Evolutionary conservation across 768 basidiomycete species (phyloP).

Genomic region (Suillus fuscotomentosus): DNA sequence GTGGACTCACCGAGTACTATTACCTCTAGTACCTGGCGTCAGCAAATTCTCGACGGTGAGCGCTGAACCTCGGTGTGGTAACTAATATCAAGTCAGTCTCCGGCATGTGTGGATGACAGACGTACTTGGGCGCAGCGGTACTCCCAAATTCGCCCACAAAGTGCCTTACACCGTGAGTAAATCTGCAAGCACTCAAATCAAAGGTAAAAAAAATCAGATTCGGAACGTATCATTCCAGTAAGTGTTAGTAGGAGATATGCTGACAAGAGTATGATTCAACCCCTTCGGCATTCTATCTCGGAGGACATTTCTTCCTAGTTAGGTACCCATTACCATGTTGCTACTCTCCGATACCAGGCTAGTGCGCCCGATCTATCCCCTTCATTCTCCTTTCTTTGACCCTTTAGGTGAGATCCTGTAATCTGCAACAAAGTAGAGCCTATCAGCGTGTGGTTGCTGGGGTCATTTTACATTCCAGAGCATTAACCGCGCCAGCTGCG

Average conservation of each 20-base stretch:
- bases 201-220: too few relatives aligned
- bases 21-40: background rate
- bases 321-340: background rate
- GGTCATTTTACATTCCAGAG: background rate
- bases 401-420: background rate
- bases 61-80: too few relatives aligned
- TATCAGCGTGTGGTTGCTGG: background rate
- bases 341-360: background rate
- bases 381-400: background rate
- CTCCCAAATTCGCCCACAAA: background rate
- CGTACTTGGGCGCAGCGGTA: background rate
- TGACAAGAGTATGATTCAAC: background rate
- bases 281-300: too few relatives aligned
- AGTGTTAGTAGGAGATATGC: background rate
- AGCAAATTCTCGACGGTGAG: background rate
- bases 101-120: background rate
- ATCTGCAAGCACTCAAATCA: background rate
- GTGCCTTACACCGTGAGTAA: background rate
- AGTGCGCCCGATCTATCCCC: background rate
- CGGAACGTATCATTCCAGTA: too few relatives aligned
- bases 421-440: background rate
- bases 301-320: background rate
- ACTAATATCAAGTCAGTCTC: too few relatives aligned
- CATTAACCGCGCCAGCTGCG: background rate
- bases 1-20: background rate